Conservation (phyloP, 306 rosid genomes). For the Cicer judaicum region DNA sequence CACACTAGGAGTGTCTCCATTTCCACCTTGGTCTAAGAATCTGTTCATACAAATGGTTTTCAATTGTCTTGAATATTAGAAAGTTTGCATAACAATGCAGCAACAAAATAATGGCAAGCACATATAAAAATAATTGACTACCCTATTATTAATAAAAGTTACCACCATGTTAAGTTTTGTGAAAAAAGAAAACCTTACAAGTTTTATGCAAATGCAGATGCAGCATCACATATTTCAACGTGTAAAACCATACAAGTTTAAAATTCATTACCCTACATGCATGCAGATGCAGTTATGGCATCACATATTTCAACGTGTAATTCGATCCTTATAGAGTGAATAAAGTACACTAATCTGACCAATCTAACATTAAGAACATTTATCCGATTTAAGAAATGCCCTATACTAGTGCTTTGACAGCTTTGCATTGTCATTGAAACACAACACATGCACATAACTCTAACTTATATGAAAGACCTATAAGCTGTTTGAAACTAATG, state of each 20-base stretch:
- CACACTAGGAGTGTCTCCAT: conserved; percentile 54
- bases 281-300: conserved; percentile 32
- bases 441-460: conserved; percentile 17
- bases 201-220: conserved; percentile 33
- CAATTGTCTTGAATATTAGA: conserved; percentile 18
- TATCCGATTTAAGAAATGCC: conserved; percentile 1
- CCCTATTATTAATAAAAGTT: conserved; percentile 20
- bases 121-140: conserved; percentile 21
- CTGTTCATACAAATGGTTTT: conserved; percentile 51
- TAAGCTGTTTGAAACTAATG: conserved; percentile 29
- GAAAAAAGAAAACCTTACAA: not conserved
- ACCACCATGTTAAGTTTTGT: not conserved
- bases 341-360: conserved; percentile 32
- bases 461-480: conserved; percentile 13
- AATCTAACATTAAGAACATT: conserved; percentile 20
- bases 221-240: conserved; percentile 27
- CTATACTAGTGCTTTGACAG: conserved; percentile 16
- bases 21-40: conserved; percentile 51
- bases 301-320: conserved; percentile 30
- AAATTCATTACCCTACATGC: not conserved
- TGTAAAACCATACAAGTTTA: conserved; percentile 11
- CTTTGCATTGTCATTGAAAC: not conserved
- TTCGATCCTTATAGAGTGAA: conserved; percentile 21
- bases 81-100: conserved; percentile 17
- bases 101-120: conserved; percentile 12